These are phyloP conservation scores for Biscogniauxia marginata DNA, from an alignment of 2,329 filamentous ascomycete genomes.

Conservation along the genomic window DNA sequence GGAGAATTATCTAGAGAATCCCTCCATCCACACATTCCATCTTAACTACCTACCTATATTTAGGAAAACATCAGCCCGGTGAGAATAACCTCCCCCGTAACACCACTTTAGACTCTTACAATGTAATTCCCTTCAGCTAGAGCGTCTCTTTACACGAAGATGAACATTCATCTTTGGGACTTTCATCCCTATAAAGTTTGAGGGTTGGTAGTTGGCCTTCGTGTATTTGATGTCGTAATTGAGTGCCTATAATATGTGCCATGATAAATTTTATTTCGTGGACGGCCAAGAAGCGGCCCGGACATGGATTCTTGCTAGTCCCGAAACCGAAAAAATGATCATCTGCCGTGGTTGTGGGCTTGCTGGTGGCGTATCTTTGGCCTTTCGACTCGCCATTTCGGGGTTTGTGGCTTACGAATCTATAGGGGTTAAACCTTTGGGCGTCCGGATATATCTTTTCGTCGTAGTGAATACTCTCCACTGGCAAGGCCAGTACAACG, in stretches of 20 bases:
- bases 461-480: conserved; percentile 6
- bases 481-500: conserved; percentile 1
- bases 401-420: conserved; percentile 1
- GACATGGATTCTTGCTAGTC: conserved; percentile 10
- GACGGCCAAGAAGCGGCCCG: conserved; percentile 8
- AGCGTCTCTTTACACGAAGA: no score
- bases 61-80: no score
- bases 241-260: conserved; percentile 1
- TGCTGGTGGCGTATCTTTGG: neutral
- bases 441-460: conserved; percentile 6
- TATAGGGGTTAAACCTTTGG: conserved; percentile 3
- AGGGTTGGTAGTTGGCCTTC: neutral
- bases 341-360: conserved; percentile 1
- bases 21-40: no score
- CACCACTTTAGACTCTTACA: no score
- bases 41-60: no score
- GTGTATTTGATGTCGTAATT: conserved; percentile 11
- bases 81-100: no score
- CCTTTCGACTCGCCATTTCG: neutral
- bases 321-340: conserved; percentile 8
- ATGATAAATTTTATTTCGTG: conserved; percentile 10
- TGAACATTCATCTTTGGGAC: neutral
- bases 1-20: no score
- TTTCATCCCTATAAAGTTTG: conserved; percentile 2
- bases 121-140: no score